Evolutionary conservation across 2,329 filamentous ascomycete genomes (phyloP).

Genomic region (Penicillium sp.): DNA sequence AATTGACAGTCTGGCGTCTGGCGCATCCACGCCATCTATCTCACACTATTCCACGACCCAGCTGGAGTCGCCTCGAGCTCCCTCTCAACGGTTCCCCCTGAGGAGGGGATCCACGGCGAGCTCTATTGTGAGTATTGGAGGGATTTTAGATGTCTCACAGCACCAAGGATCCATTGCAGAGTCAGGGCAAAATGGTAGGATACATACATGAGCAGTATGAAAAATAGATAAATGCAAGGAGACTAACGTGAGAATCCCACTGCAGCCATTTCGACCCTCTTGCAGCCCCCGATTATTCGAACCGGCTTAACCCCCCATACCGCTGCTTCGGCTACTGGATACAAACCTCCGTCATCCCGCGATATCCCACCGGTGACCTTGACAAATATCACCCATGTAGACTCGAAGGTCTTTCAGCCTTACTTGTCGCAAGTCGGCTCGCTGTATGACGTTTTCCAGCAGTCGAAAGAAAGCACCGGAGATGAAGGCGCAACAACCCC

Average conservation of each 20-base stretch:
- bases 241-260: slow-evolving; percentile 13
- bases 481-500: slow-evolving; percentile 54
- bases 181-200: slow-evolving; percentile 76
- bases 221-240: background rate
- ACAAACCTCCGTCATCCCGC: slow-evolving; percentile 78
- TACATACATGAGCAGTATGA: background rate
- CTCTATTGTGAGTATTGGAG: slow-evolving; percentile 84
- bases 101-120: slow-evolving; percentile 81
- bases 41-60: slow-evolving; percentile 49
- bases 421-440: slow-evolving; percentile 85
- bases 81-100: slow-evolving; percentile 38
- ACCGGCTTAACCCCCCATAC: slow-evolving; percentile 83
- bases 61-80: slow-evolving; percentile 37
- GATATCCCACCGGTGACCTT: slow-evolving; percentile 94
- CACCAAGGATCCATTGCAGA: slow-evolving; percentile 65
- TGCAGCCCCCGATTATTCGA: slow-evolving; percentile 85
- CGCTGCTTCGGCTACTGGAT: slow-evolving; percentile 65
- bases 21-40: slow-evolving; percentile 53
- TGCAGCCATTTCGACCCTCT: slow-evolving; percentile 84
- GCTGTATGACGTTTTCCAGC: slow-evolving; percentile 84
- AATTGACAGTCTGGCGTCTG: slow-evolving; percentile 63
- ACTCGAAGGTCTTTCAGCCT: slow-evolving; percentile 74
- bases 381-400: slow-evolving; percentile 82
- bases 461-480: slow-evolving; percentile 76
- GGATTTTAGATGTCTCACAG: slow-evolving; percentile 70